A percentile compares a stretch with the other conserved stretches of the same genome.
Evolutionary conservation across 768 basidiomycete genomes (phyloP).

Genomic region (Hypholoma sublateritium): DNA sequence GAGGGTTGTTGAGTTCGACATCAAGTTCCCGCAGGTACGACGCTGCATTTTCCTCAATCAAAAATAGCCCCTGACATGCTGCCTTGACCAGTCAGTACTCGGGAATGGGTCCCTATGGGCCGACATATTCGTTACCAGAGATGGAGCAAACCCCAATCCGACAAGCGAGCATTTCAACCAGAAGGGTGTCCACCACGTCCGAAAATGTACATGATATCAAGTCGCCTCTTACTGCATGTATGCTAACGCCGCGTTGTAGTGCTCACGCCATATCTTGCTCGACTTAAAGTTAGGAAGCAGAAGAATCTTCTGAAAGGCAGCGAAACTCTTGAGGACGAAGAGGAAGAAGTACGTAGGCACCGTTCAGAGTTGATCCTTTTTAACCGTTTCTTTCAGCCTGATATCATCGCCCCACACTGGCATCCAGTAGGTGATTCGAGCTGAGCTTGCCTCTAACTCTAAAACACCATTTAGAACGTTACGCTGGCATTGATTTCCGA

Average conservation of each 20-base stretch:
- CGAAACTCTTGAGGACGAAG: constrained; percentile 34
- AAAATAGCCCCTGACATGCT: not conserved
- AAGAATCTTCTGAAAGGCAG: constrained; percentile 69
- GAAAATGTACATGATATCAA: constrained; percentile 53
- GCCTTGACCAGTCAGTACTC: constrained; percentile 58
- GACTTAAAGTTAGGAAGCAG: constrained; percentile 71
- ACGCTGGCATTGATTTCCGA: constrained; percentile 87
- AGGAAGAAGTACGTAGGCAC: constrained; percentile 47
- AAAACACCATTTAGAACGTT: constrained; percentile 61
- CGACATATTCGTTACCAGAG: constrained; percentile 72
- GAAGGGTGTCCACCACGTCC: constrained; percentile 62
- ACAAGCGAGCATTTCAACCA: constrained; percentile 50
- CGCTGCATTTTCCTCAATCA: not conserved
- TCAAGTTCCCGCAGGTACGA: constrained; percentile 70
- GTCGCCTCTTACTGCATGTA: not conserved
- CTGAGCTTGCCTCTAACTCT: not conserved
- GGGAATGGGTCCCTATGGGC: constrained; percentile 83
- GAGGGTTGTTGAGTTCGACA: constrained; percentile 51
- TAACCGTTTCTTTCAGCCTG: constrained; percentile 31
- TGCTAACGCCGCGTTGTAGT: constrained; percentile 41
- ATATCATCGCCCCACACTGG: constrained; percentile 83
- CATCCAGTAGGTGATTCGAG: constrained; percentile 48
- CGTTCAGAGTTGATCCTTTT: not conserved
- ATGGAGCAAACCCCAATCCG: constrained; percentile 68
- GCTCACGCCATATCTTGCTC: constrained; percentile 82